Evolutionary conservation across 2,329 filamentous ascomycete species (phyloP), one percentile per base, ranked within the genome.

Genomic region (Westerdykella sp.): DNA sequence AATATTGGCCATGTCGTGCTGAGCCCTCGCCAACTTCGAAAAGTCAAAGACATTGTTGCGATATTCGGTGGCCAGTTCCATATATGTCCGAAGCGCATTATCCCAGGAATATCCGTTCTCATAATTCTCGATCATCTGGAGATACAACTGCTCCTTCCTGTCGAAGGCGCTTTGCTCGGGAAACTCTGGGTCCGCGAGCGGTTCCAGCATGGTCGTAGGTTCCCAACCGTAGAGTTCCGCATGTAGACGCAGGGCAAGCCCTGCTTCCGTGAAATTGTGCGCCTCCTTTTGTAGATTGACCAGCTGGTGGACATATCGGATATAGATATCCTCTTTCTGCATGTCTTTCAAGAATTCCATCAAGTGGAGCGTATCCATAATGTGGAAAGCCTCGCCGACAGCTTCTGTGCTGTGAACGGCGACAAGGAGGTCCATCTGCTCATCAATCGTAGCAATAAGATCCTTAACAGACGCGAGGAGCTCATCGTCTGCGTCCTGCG

Each of bases 271-370:
- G 50, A 83, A 80, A 56, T 95, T 93, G 45, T 84, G 77, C 4
- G 85, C 78, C 34, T 83, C 79, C 7, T 79, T 77, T 64, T 97
- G 91, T 11, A 93, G 73, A 32, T 81, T 73, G 2, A 89, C 87
- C 15, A 97, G 76, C 65, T 96, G 89, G 62, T 97, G 91, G 12
- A 97, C 90, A 58, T 97, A 96, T 51, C 89, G 84, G 51, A 95
- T 85, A 66, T 95, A 97, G 44, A 96, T 95, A 58, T 96, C 90
- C 63, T 95, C 89, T 60, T 95, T 95, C 54, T 94, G 87, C 84
- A 96, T 95, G 61, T 96, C 89, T 52, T 89, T 85, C 55, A 97
- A 77, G 68, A 96, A 97, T 55, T 96, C 88, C 90, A 97, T 96
- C 21, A 97, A 73, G 43, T 87, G 81, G 40, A 97, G 72, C 1